phyloP scores from a whole-genome alignment of 2,329 filamentous ascomycete genomes.

The Aspergillus pseudotamarii region DNA sequence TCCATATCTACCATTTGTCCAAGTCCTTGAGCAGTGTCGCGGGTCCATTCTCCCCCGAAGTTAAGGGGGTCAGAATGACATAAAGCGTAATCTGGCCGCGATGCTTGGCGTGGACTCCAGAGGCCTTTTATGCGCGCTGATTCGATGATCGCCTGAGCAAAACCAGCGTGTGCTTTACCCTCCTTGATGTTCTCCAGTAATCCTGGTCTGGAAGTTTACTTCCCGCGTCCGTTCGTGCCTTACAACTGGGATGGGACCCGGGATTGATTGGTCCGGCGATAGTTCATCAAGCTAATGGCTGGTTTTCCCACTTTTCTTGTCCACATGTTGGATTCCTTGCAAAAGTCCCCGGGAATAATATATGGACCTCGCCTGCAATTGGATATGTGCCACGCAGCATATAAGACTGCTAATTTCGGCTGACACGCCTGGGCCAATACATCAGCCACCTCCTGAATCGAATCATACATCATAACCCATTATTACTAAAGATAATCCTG shows the following conservation, averaged over 20 bases:
- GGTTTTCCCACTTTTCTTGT: conserved; percentile 7
- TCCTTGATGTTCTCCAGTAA: conserved; percentile 14
- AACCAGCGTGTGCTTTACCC: conserved; percentile 21
- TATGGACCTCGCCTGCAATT: conserved; percentile 7
- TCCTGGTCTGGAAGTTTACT: conserved; percentile 16
- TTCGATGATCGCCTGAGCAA: conserved; percentile 29
- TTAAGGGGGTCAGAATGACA: conserved; percentile 21
- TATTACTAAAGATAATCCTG: not conserved
- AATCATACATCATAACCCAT: conserved; percentile 1
- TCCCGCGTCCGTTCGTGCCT: conserved; percentile 7
- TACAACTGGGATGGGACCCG: conserved; percentile 8
- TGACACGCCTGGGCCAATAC: conserved; percentile 12
- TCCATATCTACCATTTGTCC: not conserved
- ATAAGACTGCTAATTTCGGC: conserved; percentile 7
- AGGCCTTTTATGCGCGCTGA: conserved; percentile 29
- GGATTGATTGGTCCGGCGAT: conserved; percentile 14
- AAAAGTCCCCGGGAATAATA: conserved; percentile 3
- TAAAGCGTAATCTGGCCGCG: conserved; percentile 20
- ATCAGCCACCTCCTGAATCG: conserved; percentile 28
- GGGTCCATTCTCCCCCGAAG: conserved; percentile 15
- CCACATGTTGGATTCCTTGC: conserved; percentile 8
- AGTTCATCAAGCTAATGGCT: conserved; percentile 13
- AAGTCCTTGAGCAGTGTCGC: conserved; percentile 22
- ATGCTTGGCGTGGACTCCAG: conserved; percentile 29
- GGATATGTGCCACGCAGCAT: conserved; percentile 6